A percentile compares a stretch with the other conserved stretches of the same genome.
Conservation (phyloP, 805 yeast species). For the Candida dajiaensis region DNA sequence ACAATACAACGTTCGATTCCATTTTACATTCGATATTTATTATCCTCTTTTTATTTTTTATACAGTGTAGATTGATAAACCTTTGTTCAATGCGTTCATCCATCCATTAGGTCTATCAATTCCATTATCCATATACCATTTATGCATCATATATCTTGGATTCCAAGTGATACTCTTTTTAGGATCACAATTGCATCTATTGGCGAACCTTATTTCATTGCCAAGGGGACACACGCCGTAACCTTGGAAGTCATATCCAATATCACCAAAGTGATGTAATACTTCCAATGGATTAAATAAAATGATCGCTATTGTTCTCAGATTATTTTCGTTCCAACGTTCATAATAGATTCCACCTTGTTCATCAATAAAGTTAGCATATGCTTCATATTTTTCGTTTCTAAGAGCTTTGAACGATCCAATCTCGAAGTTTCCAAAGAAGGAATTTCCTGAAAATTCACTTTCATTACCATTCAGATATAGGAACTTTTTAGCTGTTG, state of each 20-base stretch:
- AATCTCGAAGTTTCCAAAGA: constrained; percentile 70
- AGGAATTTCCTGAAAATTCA: constrained; percentile 56
- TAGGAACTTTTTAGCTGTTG: constrained; percentile 52
- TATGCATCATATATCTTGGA: constrained; percentile 59
- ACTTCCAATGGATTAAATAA: constrained; percentile 46
- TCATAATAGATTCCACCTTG: constrained; percentile 77
- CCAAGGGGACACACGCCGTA: constrained; percentile 70
- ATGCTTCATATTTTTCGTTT: constrained; percentile 43
- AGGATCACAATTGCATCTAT: constrained; percentile 70
- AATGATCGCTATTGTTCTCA: constrained; percentile 66
- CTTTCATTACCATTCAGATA: constrained; percentile 52
- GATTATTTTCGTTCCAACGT: constrained; percentile 87
- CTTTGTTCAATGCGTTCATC: constrained; percentile 38
- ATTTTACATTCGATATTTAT: not conserved
- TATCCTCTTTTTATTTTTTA: not conserved
- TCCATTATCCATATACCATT: constrained; percentile 48
- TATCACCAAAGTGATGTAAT: constrained; percentile 63
- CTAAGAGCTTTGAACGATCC: constrained; percentile 66
- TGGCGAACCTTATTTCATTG: constrained; percentile 45
- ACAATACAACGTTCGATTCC: not conserved
- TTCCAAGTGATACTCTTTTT: constrained; percentile 65
- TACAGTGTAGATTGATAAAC: not conserved
- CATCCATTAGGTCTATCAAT: constrained; percentile 56
- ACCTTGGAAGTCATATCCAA: constrained; percentile 65
- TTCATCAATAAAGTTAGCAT: constrained; percentile 54